Evolutionary conservation across 2,329 filamentous ascomycete species (phyloP).

Genomic region (Gaeumannomyces sp.): DNA sequence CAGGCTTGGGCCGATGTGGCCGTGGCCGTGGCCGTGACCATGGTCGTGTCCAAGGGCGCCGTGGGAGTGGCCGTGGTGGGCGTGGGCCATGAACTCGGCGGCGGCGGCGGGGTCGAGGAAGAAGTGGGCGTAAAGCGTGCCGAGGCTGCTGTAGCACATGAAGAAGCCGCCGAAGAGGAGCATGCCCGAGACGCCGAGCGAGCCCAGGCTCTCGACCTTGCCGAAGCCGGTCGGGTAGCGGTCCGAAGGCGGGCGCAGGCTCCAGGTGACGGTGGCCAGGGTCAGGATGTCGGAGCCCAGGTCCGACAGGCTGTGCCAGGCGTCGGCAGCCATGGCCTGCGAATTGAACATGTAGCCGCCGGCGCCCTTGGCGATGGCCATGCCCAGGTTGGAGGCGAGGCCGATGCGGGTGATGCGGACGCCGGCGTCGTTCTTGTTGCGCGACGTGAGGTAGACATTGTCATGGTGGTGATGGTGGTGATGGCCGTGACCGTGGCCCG

Average conservation of each 20-base stretch:
- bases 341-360: constrained; percentile 95
- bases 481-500: constrained; percentile 43
- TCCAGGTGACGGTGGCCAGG: constrained; percentile 89
- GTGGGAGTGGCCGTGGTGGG: constrained; percentile 41
- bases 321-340: constrained; percentile 86
- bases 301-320: constrained; percentile 91
- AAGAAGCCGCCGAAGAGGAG: constrained; percentile 83
- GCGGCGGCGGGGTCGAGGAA: constrained; percentile 57
- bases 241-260: constrained; percentile 74
- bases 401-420: constrained; percentile 91
- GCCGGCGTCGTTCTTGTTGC: constrained; percentile 84
- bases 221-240: constrained; percentile 88
- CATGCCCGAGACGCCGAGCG: constrained; percentile 86
- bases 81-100: constrained; percentile 45
- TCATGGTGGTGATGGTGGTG: constrained; percentile 73
- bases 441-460: constrained; percentile 73
- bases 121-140: constrained; percentile 65
- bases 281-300: constrained; percentile 93
- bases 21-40: constrained; percentile 59
- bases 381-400: constrained; percentile 81
- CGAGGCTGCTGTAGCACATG: constrained; percentile 76
- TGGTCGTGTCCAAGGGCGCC: constrained; percentile 53
- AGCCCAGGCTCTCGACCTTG: constrained; percentile 95
- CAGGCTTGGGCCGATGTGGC: constrained; percentile 71
- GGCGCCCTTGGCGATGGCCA: constrained; percentile 88